A percentile compares a stretch with the other conserved stretches of the same genome.
These are phyloP conservation scores for Cardamine chenopodiifolia DNA, from an alignment of 345 rosid species.

Conservation along the genomic window DNA sequence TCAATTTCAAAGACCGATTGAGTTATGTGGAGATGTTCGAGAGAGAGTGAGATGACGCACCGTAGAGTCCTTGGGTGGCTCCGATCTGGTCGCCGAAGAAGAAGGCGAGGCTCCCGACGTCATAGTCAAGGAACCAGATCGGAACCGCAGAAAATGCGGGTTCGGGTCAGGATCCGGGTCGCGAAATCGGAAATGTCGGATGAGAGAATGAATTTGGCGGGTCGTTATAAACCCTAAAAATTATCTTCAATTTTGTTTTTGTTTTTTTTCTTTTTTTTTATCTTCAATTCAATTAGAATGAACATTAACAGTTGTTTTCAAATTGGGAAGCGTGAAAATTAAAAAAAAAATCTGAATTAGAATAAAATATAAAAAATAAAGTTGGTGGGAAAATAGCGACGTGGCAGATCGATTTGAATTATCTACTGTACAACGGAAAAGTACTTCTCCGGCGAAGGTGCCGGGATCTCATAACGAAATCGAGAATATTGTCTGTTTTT, in stretches of 20 bases:
- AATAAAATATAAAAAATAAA: slow-evolving; percentile 15
- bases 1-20: slow-evolving; percentile 9
- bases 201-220: slow-evolving; percentile 50
- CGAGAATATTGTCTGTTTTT: neutral
- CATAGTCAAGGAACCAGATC: slow-evolving; percentile 51
- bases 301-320: slow-evolving; percentile 17
- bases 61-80: slow-evolving; percentile 45
- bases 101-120: slow-evolving; percentile 63
- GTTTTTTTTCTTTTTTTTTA: neutral
- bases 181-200: slow-evolving; percentile 40
- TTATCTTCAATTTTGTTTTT: slow-evolving; percentile 25
- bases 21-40: neutral
- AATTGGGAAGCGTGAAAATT: slow-evolving; percentile 36
- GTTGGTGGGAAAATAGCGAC: slow-evolving; percentile 52
- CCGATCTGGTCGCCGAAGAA: slow-evolving; percentile 70
- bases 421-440: slow-evolving; percentile 26
- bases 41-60: slow-evolving; percentile 40
- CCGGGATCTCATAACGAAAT: neutral
- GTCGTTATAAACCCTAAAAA: slow-evolving; percentile 65
- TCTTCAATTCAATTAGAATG: slow-evolving; percentile 4
- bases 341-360: neutral
- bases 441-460: neutral
- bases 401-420: slow-evolving; percentile 50
- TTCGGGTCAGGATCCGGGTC: slow-evolving; percentile 53
- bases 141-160: slow-evolving; percentile 44